A percentile compares a stretch with the other conserved stretches of the same genome.
These are phyloP conservation scores for Jimgerdemannia lactiflua DNA, from an alignment of 192 early-diverging fungal genomes.

Conservation along the genomic window DNA sequence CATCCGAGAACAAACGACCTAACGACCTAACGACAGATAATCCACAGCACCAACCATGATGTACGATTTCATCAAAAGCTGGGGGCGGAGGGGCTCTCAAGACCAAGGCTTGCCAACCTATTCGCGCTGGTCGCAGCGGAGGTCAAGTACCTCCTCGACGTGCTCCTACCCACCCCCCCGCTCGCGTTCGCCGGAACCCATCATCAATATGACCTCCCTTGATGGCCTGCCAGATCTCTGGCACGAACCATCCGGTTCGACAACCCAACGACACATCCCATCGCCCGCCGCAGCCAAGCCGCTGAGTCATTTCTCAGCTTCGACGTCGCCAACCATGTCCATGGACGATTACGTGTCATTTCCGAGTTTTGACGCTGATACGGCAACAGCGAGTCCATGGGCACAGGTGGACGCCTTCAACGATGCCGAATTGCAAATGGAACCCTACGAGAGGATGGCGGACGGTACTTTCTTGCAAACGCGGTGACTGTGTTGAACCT, in stretches of 20 bases:
- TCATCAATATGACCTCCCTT: background rate
- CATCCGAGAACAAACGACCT: background rate
- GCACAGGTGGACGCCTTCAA: background rate
- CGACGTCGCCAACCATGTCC: background rate
- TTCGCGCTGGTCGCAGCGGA: background rate
- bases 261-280: background rate
- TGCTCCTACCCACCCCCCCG: background rate
- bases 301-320: background rate
- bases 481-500: background rate
- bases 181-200: background rate
- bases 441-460: background rate
- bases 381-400: background rate
- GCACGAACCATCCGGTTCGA: background rate
- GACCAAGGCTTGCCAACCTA: background rate
- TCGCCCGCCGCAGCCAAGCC: background rate
- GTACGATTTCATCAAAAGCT: background rate
- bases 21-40: background rate
- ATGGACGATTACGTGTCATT: background rate
- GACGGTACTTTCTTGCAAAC: background rate
- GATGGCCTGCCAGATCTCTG: background rate
- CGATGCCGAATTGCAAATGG: background rate
- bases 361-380: background rate
- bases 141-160: background rate
- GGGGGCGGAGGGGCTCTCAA: background rate
- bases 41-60: background rate